Conservation (phyloP, 805 yeast species). For the Citeromyces nyonsensis region DNA sequence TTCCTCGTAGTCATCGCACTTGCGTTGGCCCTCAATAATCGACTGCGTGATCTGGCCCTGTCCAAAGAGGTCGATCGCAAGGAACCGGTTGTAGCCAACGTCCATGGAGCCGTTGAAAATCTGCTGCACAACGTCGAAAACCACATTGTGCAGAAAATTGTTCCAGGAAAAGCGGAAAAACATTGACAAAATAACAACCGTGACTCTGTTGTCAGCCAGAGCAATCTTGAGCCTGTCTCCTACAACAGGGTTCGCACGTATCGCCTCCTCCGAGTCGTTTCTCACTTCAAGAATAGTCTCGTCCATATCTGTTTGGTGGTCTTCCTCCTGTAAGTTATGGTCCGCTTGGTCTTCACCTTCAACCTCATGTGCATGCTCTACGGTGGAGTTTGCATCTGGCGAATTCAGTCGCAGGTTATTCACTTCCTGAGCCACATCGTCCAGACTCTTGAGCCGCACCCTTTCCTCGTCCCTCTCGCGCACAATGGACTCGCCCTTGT, state of each 20-base stretch:
- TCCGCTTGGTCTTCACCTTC: slow-evolving; percentile 3
- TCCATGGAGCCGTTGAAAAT: slow-evolving; percentile 79
- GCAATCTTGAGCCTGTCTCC: slow-evolving; percentile 84
- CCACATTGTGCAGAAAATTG: slow-evolving; percentile 92
- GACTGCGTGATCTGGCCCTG: slow-evolving; percentile 41
- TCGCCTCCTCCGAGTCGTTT: slow-evolving; percentile 10
- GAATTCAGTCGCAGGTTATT: background rate
- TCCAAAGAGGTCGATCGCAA: slow-evolving; percentile 58
- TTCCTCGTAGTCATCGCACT: slow-evolving; percentile 44
- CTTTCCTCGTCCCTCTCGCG: slow-evolving; percentile 56
- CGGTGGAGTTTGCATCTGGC: slow-evolving; percentile 14
- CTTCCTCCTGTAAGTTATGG: slow-evolving; percentile 17
- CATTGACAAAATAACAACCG: slow-evolving; percentile 52
- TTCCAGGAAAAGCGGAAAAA: slow-evolving; percentile 91
- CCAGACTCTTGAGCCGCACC: slow-evolving; percentile 24
- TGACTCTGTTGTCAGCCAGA: slow-evolving; percentile 57
- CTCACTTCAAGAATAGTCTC: slow-evolving; percentile 8
- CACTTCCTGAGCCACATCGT: slow-evolving; percentile 2
- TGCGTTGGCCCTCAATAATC: slow-evolving; percentile 46
- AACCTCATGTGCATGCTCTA: slow-evolving; percentile 2
- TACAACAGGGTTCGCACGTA: slow-evolving; percentile 50
- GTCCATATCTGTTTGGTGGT: slow-evolving; percentile 20
- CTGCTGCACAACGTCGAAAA: slow-evolving; percentile 92
- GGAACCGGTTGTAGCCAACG: slow-evolving; percentile 70
- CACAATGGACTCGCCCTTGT: slow-evolving; percentile 52